phyloP scores from a whole-genome alignment of 2,329 filamentous ascomycete genomes.

The Apiospora sp. region DNA sequence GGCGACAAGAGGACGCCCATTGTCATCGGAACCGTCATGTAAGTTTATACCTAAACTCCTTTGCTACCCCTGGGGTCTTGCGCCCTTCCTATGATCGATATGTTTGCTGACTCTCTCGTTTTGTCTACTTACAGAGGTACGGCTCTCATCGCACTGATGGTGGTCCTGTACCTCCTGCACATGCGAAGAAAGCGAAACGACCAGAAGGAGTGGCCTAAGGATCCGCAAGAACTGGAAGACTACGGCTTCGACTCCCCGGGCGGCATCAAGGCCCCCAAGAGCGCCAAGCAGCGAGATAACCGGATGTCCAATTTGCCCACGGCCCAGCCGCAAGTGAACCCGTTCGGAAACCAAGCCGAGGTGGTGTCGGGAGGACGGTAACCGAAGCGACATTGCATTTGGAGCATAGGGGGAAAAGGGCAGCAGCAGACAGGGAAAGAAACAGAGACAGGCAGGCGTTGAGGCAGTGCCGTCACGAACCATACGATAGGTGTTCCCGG shows the following conservation, averaged over 20 bases:
- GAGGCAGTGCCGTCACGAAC: constrained; percentile 19
- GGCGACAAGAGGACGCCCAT: constrained; percentile 34
- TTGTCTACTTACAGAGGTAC: constrained; percentile 31
- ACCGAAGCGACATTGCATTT: background rate
- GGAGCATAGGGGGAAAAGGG: background rate
- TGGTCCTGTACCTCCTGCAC: constrained; percentile 36
- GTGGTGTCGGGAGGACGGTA: constrained; percentile 12
- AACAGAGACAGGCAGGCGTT: background rate
- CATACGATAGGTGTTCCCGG: constrained; percentile 14
- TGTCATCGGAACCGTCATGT: constrained; percentile 36
- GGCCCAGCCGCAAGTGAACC: constrained; percentile 24
- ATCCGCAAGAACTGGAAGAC: constrained; percentile 42
- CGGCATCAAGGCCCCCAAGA: constrained; percentile 28
- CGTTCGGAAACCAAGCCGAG: constrained; percentile 22
- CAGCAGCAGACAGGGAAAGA: background rate
- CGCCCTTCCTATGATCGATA: background rate
- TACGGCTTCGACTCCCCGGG: constrained; percentile 37
- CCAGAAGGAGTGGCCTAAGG: constrained; percentile 40
- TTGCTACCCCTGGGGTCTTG: background rate
- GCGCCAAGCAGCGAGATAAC: constrained; percentile 28
- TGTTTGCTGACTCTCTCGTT: background rate
- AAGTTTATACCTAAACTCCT: constrained; percentile 25
- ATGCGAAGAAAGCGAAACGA: constrained; percentile 37
- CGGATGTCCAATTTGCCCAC: background rate
- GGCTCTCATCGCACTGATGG: constrained; percentile 32